Base-by-base conservation (phyloP, 78 protist genomes). In the slime mould (Dictyostelium discoideum) region DNA sequence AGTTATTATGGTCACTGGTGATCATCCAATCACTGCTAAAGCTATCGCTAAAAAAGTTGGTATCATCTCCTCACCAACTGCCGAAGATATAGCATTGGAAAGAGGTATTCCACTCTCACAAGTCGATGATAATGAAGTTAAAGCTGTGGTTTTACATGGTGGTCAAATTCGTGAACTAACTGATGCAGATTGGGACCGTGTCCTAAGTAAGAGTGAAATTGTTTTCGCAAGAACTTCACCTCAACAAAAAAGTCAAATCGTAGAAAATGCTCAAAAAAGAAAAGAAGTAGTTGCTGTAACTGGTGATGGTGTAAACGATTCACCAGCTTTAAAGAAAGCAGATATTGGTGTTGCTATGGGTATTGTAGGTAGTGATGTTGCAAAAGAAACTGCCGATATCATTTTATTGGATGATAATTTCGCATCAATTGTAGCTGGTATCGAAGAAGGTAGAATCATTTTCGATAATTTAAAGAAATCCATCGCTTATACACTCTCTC, bases 1-100 rank as follows among this genome's bases (percentile, higher is more conserved):
- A 29, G 99, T 99, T 78, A 86, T 96, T 85, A 99, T 99, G 99
- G 99, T 98, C 24, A 99, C 99, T 22, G 99, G 99, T 29, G 99
- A 99, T 85, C 99, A 99, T 87, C 98, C 99, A 20, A 84, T 76
- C 86, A 99, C 99, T 7, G 99, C 99, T 26, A 88, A 39, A 26
- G 99, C 99, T 60, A 98, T 99, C 85, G 99, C 99, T 10, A 37
- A 77, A 63, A 65, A 96, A 78, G 87, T 85, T 32, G 92, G 95
- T 92, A 81, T 89, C 57, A 84, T 94, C 18, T 67, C 90, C 2
- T 83, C 95, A 13, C 93, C 90, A 65, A 90, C 96, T 13, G 87
- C 96, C 22, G 95, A 96, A 65, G 96, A 93, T 32, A 82, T 93
- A 77, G 96, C 97, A 0, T 87, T 22, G 13, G 73, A 84, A 65